phyloP scores from a whole-genome alignment of 2,329 filamentous ascomycete genomes.

The Ceratocystis alfenasii region DNA sequence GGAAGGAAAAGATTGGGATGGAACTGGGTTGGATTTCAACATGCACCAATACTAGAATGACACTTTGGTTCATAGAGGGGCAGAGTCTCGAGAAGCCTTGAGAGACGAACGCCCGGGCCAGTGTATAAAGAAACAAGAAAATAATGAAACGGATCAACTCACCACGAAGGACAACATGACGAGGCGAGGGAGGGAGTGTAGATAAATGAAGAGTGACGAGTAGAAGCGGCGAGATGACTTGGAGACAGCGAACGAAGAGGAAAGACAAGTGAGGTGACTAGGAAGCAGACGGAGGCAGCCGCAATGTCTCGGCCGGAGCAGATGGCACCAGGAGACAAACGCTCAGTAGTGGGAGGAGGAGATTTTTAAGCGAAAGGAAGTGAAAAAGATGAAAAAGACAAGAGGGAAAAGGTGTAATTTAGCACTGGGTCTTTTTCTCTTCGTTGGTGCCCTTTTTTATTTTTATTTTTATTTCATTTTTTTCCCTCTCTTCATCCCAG shows the following conservation, averaged over 20 bases:
- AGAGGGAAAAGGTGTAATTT: neutral
- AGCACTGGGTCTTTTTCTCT: no score
- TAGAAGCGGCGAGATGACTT: neutral
- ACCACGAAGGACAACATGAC: neutral
- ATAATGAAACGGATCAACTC: slow-evolving; percentile 19
- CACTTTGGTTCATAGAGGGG: slow-evolving; percentile 11
- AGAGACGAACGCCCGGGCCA: neutral
- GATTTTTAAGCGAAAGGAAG: neutral
- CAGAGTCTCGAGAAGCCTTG: no score
- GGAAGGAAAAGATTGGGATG: slow-evolving; percentile 5
- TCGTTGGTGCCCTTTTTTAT: no score
- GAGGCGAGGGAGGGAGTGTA: neutral
- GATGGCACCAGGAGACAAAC: neutral
- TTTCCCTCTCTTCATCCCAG: no score
- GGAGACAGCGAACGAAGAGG: neutral
- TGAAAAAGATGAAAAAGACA: neutral
- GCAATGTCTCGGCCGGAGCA: neutral
- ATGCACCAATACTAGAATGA: slow-evolving; percentile 6
- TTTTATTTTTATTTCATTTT: no score
- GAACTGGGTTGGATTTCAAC: slow-evolving; percentile 17
- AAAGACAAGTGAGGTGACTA: neutral
- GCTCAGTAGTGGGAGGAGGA: neutral
- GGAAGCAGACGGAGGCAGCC: neutral
- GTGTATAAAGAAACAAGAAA: slow-evolving; percentile 13
- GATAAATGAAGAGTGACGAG: neutral